A percentile compares a stretch with the other conserved stretches of the same genome.
phyloP scores from a whole-genome alignment of 208 protist genomes.

The Herpetomonas muscarum region DNA sequence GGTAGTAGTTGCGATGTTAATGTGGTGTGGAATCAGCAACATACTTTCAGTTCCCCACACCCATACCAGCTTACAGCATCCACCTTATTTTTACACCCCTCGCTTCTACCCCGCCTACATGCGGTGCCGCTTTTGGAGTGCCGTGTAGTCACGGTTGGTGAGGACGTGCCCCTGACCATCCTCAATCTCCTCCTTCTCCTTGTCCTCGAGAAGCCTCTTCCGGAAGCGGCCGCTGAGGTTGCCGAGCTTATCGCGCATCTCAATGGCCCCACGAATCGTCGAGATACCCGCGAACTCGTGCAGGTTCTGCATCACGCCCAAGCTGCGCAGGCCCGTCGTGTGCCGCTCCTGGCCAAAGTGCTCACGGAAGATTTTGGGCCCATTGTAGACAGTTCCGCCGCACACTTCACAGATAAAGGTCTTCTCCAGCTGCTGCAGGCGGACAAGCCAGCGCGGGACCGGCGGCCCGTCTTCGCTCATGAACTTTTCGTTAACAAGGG shows the following conservation, averaged over 20 bases:
- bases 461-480: slow-evolving; percentile 77
- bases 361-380: slow-evolving; percentile 79
- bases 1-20: too few species aligned
- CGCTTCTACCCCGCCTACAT: too few species aligned
- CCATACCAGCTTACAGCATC: too few species aligned
- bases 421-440: slow-evolving; percentile 83
- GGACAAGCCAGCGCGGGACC: slow-evolving; percentile 73
- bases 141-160: slow-evolving; percentile 54
- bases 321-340: slow-evolving; percentile 67
- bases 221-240: slow-evolving; percentile 29
- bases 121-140: slow-evolving; percentile 32
- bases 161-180: slow-evolving; percentile 80
- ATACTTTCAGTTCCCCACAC: too few species aligned
- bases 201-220: slow-evolving; percentile 63
- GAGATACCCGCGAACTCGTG: slow-evolving; percentile 76
- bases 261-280: slow-evolving; percentile 64
- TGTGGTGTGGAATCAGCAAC: too few species aligned
- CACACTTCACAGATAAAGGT: slow-evolving; percentile 80
- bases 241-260: slow-evolving; percentile 59
- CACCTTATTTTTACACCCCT: too few species aligned
- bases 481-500: slow-evolving; percentile 28
- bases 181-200: slow-evolving; percentile 79
- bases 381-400: slow-evolving; percentile 82
- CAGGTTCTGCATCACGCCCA: slow-evolving; percentile 68
- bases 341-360: slow-evolving; percentile 84